Evolutionary conservation across 176 grass and related monocot genomes (phyloP).

Genomic region (Zea luxurians): DNA sequence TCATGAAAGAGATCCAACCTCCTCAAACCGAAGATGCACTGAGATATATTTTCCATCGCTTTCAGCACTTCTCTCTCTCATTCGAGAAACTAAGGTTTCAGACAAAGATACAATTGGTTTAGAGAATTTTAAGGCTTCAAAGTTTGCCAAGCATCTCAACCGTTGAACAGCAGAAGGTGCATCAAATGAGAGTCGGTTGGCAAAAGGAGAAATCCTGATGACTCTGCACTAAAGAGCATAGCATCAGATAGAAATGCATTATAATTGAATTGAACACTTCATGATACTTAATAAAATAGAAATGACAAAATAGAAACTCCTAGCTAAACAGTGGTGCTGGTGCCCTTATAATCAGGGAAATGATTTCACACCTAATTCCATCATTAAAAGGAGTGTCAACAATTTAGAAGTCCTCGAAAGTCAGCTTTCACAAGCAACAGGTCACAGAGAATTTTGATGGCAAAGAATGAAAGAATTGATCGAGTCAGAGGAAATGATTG

Average conservation of each 20-base stretch:
- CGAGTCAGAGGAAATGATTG: not conserved
- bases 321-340: slow-evolving; percentile 2
- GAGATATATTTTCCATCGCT: slow-evolving; percentile 87
- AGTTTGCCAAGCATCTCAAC: slow-evolving; percentile 96
- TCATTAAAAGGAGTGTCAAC: not conserved
- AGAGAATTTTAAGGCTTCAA: slow-evolving; percentile 88
- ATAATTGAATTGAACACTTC: slow-evolving; percentile 4
- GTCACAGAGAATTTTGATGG: not conserved
- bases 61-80: slow-evolving; percentile 65
- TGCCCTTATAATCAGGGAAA: not conserved
- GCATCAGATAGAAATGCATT: slow-evolving; percentile 25
- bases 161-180: slow-evolving; percentile 78
- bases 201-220: slow-evolving; percentile 96
- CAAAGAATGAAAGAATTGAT: slow-evolving; percentile 1
- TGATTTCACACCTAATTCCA: slow-evolving; percentile 4
- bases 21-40: slow-evolving; percentile 98
- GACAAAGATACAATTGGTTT: slow-evolving; percentile 71
- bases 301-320: not conserved
- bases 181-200: slow-evolving; percentile 94
- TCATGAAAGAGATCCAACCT: slow-evolving; percentile 54
- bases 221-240: slow-evolving; percentile 56
- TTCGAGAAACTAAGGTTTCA: slow-evolving; percentile 85
- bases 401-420: slow-evolving; percentile 27
- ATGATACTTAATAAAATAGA: slow-evolving; percentile 2
- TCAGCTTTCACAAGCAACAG: not conserved